Evolutionary conservation across 2,329 filamentous ascomycete species (phyloP).

Genomic region (Orbilia oligospora): DNA sequence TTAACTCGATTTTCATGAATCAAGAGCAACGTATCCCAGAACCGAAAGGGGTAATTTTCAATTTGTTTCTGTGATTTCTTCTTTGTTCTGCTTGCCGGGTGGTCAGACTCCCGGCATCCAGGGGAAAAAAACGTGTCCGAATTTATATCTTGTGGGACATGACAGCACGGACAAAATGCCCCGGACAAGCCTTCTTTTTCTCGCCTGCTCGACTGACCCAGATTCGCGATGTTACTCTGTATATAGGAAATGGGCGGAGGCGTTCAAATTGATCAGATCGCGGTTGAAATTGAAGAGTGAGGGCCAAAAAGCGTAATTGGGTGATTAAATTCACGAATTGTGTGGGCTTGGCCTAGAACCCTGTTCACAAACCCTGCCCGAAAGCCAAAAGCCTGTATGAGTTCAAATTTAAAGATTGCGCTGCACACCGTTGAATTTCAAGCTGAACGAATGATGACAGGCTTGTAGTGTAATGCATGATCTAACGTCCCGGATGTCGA

Average conservation of each 20-base stretch:
- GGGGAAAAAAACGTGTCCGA: constrained; percentile 26
- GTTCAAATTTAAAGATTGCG: constrained; percentile 16
- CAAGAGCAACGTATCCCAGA: constrained; percentile 36
- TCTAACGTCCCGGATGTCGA: constrained; percentile 44
- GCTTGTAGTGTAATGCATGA: constrained; percentile 34
- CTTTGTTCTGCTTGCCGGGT: constrained; percentile 12
- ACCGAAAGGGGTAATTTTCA: constrained; percentile 40
- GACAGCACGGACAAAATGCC: not conserved
- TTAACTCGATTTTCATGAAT: not conserved
- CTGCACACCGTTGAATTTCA: constrained; percentile 5
- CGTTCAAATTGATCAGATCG: constrained; percentile 15
- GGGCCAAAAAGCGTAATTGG: constrained; percentile 17
- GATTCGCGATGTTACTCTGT: constrained; percentile 43
- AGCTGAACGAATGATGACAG: constrained; percentile 20
- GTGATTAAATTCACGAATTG: not conserved
- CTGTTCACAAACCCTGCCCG: not conserved
- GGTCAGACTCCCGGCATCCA: constrained; percentile 37
- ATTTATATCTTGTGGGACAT: constrained; percentile 38
- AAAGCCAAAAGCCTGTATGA: constrained; percentile 21
- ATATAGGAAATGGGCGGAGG: not conserved
- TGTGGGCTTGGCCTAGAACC: constrained; percentile 15
- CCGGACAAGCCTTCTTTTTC: constrained; percentile 36
- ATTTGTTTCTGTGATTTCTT: constrained; percentile 31
- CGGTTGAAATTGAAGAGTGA: constrained; percentile 18
- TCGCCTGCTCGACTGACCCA: constrained; percentile 2